Percentiles rank a stretch among this genome's conserved stretches.
Conservation (phyloP, 495 filamentous ascomycete species). For the Aspergillus funiculosus region DNA sequence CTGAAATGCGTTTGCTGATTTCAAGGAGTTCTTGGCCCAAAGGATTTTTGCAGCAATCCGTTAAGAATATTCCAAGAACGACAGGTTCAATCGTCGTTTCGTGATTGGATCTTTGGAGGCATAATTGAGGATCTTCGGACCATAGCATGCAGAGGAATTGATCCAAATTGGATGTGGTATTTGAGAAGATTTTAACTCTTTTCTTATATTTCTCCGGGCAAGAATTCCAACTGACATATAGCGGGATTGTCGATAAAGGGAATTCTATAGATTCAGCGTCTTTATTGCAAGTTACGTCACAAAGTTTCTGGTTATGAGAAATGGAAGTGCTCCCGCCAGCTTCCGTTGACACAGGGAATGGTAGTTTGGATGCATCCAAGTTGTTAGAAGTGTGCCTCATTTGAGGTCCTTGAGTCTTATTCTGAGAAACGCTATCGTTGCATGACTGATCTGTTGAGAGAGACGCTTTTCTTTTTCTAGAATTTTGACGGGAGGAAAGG, state of each 20-base stretch:
- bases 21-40: slow-evolving; percentile 26
- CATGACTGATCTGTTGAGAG: background rate
- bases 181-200: background rate
- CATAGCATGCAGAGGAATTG: slow-evolving; percentile 3
- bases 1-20: slow-evolving; percentile 17
- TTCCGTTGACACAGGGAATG: background rate
- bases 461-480: slow-evolving; percentile 1
- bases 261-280: background rate
- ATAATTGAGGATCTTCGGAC: background rate
- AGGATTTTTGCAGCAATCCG: background rate
- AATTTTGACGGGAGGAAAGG: slow-evolving; percentile 15
- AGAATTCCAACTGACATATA: background rate
- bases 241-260: slow-evolving; percentile 1
- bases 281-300: background rate
- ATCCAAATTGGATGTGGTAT: background rate
- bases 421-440: background rate
- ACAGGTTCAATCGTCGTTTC: too few species aligned
- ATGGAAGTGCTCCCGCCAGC: too few species aligned
- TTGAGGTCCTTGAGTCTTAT: background rate
- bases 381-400: background rate
- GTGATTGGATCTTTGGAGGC: background rate
- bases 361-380: background rate
- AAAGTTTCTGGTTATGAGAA: too few species aligned
- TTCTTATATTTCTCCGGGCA: background rate
- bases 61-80: slow-evolving; percentile 13